Evolutionary conservation across 495 filamentous ascomycete genomes (phyloP), one percentile per base, ranked within the genome.

Genomic region (Hyaloscypha variabilis): DNA sequence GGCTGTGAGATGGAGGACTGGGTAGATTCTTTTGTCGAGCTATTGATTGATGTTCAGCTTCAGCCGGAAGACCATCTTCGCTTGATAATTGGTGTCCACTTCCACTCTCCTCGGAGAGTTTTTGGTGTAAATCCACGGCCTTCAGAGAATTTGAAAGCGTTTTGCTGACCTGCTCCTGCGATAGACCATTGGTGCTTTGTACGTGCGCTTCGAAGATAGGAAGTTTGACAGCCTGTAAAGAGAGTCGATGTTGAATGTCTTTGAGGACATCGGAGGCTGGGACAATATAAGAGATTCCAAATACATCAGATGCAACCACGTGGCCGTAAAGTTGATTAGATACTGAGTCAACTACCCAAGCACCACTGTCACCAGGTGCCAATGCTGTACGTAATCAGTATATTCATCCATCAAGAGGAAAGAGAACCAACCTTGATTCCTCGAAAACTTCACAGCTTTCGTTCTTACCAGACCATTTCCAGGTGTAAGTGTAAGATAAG

Each of bases 271-370:
- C 34, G n/a, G 60, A 46, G 26, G 74, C 49, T 14, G 73, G 73
- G 17, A 75, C 62, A 28, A 75, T 57, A 50, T 74, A 74, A 1
- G 66, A 68, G 13, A 69, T 68, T 26, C 72, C 71, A n/a, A 68
- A 69, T 13, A 57, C 55, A 65, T 74, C 72, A 3, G 67, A 69
- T 8, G 72, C 69, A 25, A 70, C 70, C 1, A 74, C 60, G 31
- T 74, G 70, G 21, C 73, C 73, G 30, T 60, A 67, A 8, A 75
- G 63, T 29, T 71, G 66, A 31, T 56, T 58, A 11, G 67, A 11
- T 2, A 42, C 6, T 6, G 4, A 19, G 14, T 42, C 67, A 21
- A 73, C 56, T n/a, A 75, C 70, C 72, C 73, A 75, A 17, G 70
- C 65, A 34, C 72, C 73, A 1, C 72, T 74, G 55, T 76, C 69